These are phyloP conservation scores for Candida montana DNA, from an alignment of 805 yeast genomes.

Conservation along the genomic window DNA sequence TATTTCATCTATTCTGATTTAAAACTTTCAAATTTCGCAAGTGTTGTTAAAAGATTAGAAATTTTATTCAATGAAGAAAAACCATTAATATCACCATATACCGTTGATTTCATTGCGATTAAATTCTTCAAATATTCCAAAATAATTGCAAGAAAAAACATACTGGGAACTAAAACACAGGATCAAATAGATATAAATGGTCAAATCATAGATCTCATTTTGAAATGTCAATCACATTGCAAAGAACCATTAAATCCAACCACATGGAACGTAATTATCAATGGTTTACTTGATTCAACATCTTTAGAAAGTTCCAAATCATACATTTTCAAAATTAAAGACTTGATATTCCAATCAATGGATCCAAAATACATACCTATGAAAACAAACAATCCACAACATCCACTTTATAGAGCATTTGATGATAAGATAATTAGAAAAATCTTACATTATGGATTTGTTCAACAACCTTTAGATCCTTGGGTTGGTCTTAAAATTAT, in stretches of 20 bases:
- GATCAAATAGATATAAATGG: background rate
- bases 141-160: slow-evolving; percentile 1
- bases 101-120: slow-evolving; percentile 11
- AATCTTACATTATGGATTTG: slow-evolving; percentile 19
- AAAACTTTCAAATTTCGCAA: slow-evolving; percentile 3
- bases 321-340: slow-evolving; percentile 11
- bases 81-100: slow-evolving; percentile 5
- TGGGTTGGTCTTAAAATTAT: slow-evolving; percentile 22
- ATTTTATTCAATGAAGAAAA: background rate
- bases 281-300: slow-evolving; percentile 7
- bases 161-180: slow-evolving; percentile 2
- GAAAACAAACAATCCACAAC: slow-evolving; percentile 10
- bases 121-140: slow-evolving; percentile 6
- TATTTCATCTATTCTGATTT: slow-evolving; percentile 15
- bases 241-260: slow-evolving; percentile 1
- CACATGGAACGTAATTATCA: slow-evolving; percentile 17
- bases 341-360: background rate
- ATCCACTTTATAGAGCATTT: slow-evolving; percentile 20
- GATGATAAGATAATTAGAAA: slow-evolving; percentile 12
- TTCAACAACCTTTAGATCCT: slow-evolving; percentile 13
- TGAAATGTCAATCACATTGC: slow-evolving; percentile 6
- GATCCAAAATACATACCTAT: background rate
- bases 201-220: slow-evolving; percentile 7
- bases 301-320: slow-evolving; percentile 11
- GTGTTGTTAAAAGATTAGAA: slow-evolving; percentile 10